A percentile compares a stretch with the other conserved stretches of the same genome.
These are phyloP conservation scores for Colletotrichum kahawae DNA, from an alignment of 2,329 filamentous ascomycete genomes.

Conservation along the genomic window DNA sequence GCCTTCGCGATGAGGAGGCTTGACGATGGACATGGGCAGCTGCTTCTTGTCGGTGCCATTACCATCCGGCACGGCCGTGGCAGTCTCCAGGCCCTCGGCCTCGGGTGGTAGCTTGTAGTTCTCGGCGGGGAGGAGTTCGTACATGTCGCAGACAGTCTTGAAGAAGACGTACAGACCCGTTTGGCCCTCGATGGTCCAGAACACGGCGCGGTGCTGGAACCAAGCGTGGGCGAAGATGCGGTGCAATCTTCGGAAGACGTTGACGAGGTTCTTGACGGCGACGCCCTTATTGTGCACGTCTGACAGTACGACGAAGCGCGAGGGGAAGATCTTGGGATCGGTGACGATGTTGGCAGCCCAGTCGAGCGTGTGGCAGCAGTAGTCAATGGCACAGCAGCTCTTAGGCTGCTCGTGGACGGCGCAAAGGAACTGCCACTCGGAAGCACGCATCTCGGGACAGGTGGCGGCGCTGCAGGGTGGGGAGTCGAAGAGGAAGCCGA, in stretches of 20 bases:
- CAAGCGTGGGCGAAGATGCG: conserved; percentile 98
- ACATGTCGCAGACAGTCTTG: conserved; percentile 94
- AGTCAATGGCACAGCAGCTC: conserved; percentile 97
- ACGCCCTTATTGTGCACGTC: conserved; percentile 64
- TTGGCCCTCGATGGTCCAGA: conserved; percentile 90
- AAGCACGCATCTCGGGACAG: conserved; percentile 97
- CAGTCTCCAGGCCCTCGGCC: conserved; percentile 79
- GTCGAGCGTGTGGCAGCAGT: conserved; percentile 97
- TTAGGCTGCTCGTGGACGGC: conserved; percentile 97
- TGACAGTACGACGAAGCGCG: conserved; percentile 67
- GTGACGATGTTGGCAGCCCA: conserved; percentile 96
- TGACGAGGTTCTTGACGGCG: conserved; percentile 84
- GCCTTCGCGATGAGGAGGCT: conserved; percentile 34
- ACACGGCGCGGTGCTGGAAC: conserved; percentile 96
- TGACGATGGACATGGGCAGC: conserved; percentile 37
- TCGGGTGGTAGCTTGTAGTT: conserved; percentile 96
- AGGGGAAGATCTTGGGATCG: conserved; percentile 94
- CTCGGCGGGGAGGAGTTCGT: conserved; percentile 86
- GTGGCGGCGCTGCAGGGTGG: conserved; percentile 88
- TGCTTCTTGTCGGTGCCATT: conserved; percentile 29
- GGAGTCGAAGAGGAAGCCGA: conserved; percentile 89
- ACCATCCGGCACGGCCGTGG: conserved; percentile 45
- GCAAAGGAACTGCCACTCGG: conserved; percentile 98
- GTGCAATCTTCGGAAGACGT: conserved; percentile 93
- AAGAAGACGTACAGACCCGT: conserved; percentile 96